Conservation (phyloP, 1,139 yeast genomes). For the Geotrichum cucujoidarum region DNA sequence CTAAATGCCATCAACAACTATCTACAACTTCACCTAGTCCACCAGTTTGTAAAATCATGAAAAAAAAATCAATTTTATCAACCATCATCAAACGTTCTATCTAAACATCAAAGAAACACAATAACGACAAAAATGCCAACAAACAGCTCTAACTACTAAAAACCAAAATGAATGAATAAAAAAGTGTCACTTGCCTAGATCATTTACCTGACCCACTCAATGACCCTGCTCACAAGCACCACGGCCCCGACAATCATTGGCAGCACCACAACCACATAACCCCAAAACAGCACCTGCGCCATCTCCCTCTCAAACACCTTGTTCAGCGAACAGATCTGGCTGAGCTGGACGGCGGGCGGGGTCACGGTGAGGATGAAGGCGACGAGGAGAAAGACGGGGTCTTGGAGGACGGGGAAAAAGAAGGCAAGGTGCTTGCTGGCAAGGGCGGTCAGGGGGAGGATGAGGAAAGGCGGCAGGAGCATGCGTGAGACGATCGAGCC, state of each 20-base stretch:
- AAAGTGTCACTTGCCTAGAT: too few species aligned
- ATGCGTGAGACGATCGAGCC: slow-evolving; percentile 71
- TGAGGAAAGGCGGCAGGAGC: slow-evolving; percentile 39
- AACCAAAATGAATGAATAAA: too few species aligned
- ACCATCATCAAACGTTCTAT: too few species aligned
- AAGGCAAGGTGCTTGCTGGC: slow-evolving; percentile 51
- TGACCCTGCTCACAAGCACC: slow-evolving; percentile 60
- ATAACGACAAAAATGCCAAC: too few species aligned
- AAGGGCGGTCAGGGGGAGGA: slow-evolving; percentile 58
- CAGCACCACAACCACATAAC: slow-evolving; percentile 68
- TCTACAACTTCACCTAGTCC: too few species aligned
- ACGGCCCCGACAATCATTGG: slow-evolving; percentile 72
- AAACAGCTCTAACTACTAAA: too few species aligned
- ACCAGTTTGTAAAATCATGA: too few species aligned
- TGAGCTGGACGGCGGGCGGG: slow-evolving; percentile 81
- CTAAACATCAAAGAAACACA: too few species aligned
- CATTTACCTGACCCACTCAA: slow-evolving; percentile 44
- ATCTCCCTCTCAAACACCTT: slow-evolving; percentile 73
- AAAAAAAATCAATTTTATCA: too few species aligned
- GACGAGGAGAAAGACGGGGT: slow-evolving; percentile 75
- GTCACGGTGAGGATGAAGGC: slow-evolving; percentile 69
- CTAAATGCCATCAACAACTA: too few species aligned
- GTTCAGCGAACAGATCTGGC: slow-evolving; percentile 76
- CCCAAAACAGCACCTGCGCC: slow-evolving; percentile 84
- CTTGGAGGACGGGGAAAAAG: slow-evolving; percentile 66